Conservation (phyloP, 192 early-diverging fungal genomes). For the Spizellomyces sp. region DNA sequence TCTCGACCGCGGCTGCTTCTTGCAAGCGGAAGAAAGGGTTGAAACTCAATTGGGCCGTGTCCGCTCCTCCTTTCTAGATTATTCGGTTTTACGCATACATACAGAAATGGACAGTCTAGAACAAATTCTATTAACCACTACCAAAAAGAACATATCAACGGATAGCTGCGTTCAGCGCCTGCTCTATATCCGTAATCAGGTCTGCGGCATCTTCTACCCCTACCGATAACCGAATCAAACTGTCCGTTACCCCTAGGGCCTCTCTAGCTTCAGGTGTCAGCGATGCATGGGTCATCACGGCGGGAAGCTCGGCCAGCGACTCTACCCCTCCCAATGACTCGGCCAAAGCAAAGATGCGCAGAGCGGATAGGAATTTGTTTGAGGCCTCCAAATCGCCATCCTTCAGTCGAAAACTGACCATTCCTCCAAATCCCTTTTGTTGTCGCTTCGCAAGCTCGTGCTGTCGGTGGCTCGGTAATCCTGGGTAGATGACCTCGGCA, state of each 20-base stretch:
- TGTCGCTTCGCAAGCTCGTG: constrained; percentile 89
- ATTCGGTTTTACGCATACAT: too few species aligned
- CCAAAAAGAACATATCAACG: neutral
- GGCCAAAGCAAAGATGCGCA: constrained; percentile 89
- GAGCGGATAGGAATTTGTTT: constrained; percentile 79
- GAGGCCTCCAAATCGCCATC: constrained; percentile 72
- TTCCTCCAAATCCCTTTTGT: constrained; percentile 92
- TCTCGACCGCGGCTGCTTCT: too few species aligned
- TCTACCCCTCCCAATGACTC: constrained; percentile 97
- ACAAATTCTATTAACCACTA: too few species aligned
- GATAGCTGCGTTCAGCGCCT: constrained; percentile 58
- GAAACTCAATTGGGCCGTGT: too few species aligned
- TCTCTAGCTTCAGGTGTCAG: constrained; percentile 84
- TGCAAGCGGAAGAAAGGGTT: too few species aligned
- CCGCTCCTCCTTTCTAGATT: too few species aligned
- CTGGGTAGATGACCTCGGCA: constrained; percentile 91
- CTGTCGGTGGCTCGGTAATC: constrained; percentile 86
- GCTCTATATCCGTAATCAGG: constrained; percentile 73
- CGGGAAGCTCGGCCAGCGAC: constrained; percentile 89
- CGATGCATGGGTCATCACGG: constrained; percentile 94
- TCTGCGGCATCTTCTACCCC: constrained; percentile 93
- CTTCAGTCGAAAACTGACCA: constrained; percentile 93
- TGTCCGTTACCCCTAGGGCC: constrained; percentile 88
- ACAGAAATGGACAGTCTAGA: too few species aligned
- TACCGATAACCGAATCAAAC: constrained; percentile 88